phyloP scores from a whole-genome alignment of 2,329 filamentous ascomycete species.

The Sporothrix globosa region DNA sequence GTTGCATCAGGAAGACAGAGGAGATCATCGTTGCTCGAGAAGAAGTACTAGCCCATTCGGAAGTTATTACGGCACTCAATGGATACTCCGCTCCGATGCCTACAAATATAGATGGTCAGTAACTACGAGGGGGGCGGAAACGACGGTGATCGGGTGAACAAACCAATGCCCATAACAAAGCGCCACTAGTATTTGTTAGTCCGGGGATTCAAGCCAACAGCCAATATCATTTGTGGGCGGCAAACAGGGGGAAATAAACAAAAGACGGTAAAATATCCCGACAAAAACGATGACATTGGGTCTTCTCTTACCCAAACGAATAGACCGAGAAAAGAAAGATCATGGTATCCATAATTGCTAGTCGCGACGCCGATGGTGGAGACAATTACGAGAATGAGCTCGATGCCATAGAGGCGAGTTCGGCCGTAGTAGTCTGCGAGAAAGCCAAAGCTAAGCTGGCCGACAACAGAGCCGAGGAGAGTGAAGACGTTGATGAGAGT shows the following conservation, averaged over 20 bases:
- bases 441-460: constrained; percentile 57
- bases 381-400: constrained; percentile 59
- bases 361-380: constrained; percentile 62
- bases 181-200: constrained; percentile 47
- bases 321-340: constrained; percentile 55
- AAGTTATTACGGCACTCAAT: constrained; percentile 67
- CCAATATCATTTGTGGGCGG: not conserved
- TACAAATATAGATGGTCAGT: constrained; percentile 36
- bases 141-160: not conserved
- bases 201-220: not conserved
- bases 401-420: constrained; percentile 60
- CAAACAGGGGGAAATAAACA: not conserved
- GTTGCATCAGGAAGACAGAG: constrained; percentile 70
- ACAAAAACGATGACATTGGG: not conserved
- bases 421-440: constrained; percentile 60
- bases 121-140: constrained; percentile 10
- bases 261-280: not conserved
- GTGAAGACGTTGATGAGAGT: constrained; percentile 58
- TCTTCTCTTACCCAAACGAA: constrained; percentile 51
- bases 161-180: constrained; percentile 57
- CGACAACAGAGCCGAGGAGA: constrained; percentile 55
- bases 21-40: constrained; percentile 70
- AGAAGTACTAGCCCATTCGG: constrained; percentile 65
- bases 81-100: constrained; percentile 72
- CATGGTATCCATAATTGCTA: constrained; percentile 53